Evolutionary conservation across 2,329 filamentous ascomycete genomes (phyloP), one percentile per base, ranked within the genome.

Genomic region (Cladosporium colombiae): DNA sequence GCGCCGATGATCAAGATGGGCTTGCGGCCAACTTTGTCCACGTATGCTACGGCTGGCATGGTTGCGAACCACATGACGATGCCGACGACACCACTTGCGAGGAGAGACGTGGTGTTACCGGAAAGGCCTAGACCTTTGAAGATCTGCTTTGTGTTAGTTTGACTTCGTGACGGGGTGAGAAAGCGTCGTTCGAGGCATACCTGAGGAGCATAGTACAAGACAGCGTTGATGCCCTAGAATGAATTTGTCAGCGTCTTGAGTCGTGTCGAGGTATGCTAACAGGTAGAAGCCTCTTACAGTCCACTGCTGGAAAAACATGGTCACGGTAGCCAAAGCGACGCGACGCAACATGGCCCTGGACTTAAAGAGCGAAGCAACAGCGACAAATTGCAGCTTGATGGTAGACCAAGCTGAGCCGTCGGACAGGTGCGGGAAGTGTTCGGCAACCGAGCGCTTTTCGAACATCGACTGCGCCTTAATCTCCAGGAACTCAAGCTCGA

Each of bases 401-500:
- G 78, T 83, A 74, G 90, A 89, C 85, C 83, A 85, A 1, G 81
- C 78, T 0, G 86, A 90, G 60, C 83, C 82, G 66, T 88, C 83
- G 2, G 82, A 80, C 16, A 91, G 79, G 37, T 89, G 81, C 0
- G 90, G 91, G 75, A 91, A 92, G 27, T 88, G 82, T 68, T 90
- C 88, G 0, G 85, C 84, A 11, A 89, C 82, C 0, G 86, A 87
- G 37, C 87, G 85, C 78, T 93, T 91, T 77, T 94, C 91, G 70
- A 94, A 95, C 21, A 91, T 76, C 0, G 87, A 89, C 75, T 92
- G 89, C 0, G 91, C 90, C 76, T 91, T 91, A 78, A 94, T 93
- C 75, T 94, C 91, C n/a, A 92, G 84, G 73, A 90, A 92, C 72
- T 94, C 91, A 1, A 92, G 82, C 69, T 89, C 85, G 44, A 93